These are phyloP conservation scores for Hepatocystis sp. DNA, from an alignment of 169 alveolate genomes.

Conservation along the genomic window DNA sequence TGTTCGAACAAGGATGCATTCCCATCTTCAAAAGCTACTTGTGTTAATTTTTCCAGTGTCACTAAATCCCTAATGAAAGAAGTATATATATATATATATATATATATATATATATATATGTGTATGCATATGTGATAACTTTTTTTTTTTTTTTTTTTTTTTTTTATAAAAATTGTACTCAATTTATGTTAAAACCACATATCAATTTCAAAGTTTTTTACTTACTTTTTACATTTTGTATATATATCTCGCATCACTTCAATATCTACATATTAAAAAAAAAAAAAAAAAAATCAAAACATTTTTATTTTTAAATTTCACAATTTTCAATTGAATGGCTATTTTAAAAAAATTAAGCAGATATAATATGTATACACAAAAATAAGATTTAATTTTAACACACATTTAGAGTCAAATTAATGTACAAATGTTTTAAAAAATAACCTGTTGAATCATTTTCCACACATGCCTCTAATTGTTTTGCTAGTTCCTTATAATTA, in stretches of 20 bases:
- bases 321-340: too few species aligned
- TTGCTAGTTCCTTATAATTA: conserved; percentile 60
- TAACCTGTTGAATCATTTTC: conserved; percentile 51
- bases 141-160: neutral
- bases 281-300: neutral
- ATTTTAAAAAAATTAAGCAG: too few species aligned
- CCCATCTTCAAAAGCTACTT: conserved; percentile 57
- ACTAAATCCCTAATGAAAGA: conserved; percentile 30
- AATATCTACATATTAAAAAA: conserved; percentile 39
- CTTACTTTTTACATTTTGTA: conserved; percentile 71
- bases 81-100: neutral
- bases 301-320: too few species aligned
- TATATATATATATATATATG: conserved; percentile 1
- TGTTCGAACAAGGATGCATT: conserved; percentile 43
- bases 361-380: too few species aligned
- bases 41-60: conserved; percentile 42
- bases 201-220: conserved; percentile 2
- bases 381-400: too few species aligned
- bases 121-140: neutral
- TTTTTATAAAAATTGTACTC: too few species aligned
- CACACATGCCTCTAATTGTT: conserved; percentile 68
- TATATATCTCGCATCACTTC: conserved; percentile 68
- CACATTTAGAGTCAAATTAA: too few species aligned
- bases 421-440: neutral
- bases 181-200: too few species aligned